These are phyloP conservation scores for Lodderomyces theae DNA, from an alignment of 1,139 yeast species.

Conservation along the genomic window DNA sequence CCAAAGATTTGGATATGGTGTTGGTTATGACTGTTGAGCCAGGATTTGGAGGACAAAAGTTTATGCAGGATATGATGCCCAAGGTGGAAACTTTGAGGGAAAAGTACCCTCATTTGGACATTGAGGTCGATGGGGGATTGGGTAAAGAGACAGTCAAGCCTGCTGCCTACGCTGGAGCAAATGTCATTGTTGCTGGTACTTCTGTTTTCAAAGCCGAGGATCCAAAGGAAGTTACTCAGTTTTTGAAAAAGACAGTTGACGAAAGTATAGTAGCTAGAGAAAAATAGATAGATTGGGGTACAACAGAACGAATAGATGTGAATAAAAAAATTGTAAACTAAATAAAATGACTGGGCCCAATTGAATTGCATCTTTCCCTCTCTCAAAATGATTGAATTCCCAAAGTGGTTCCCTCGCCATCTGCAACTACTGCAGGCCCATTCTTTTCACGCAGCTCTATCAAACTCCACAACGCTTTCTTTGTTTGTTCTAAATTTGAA, in stretches of 20 bases:
- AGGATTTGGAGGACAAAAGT: conserved; percentile 97
- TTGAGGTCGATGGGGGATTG: conserved; percentile 97
- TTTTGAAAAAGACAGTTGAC: conserved; percentile 61
- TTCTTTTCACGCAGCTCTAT: conserved; percentile 50
- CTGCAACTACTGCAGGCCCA: conserved; percentile 39
- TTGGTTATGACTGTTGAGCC: conserved; percentile 98
- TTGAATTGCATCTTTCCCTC: no score
- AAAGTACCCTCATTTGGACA: conserved; percentile 73
- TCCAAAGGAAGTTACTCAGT: conserved; percentile 69
- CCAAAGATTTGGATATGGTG: conserved; percentile 83
- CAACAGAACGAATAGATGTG: neutral
- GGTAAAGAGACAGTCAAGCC: conserved; percentile 77
- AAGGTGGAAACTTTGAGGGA: conserved; percentile 77
- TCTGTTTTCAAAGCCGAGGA: conserved; percentile 82
- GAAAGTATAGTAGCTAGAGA: conserved; percentile 14
- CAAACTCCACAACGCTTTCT: conserved; percentile 67
- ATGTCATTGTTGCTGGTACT: conserved; percentile 97
- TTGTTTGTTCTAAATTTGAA: conserved; percentile 48
- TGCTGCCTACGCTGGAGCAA: conserved; percentile 95
- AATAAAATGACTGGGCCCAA: neutral
- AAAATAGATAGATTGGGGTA: conserved; percentile 6
- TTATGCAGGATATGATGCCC: conserved; percentile 95
- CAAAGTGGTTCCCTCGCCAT: conserved; percentile 77
- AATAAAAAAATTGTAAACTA: no score
- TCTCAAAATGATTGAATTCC: conserved; percentile 61